Conservation (phyloP, 345 rosid genomes). For the Sonneratia alba region DNA sequence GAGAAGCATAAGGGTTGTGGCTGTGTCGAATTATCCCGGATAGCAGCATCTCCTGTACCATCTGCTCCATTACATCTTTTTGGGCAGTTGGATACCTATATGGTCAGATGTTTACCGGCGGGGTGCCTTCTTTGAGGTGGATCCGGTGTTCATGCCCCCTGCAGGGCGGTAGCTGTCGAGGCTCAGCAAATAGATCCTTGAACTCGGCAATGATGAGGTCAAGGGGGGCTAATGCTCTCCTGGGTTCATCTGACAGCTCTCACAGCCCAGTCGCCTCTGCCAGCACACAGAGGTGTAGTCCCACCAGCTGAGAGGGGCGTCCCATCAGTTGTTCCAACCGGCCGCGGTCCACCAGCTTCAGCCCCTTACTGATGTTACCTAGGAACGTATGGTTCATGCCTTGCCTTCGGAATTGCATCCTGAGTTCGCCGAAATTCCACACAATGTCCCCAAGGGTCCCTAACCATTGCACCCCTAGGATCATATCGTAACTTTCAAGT, state of each 20-base stretch:
- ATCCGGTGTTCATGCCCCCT: background rate
- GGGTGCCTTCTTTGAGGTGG: background rate
- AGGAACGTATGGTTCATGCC: background rate
- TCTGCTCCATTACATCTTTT: background rate
- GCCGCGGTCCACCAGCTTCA: background rate
- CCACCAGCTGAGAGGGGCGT: too few relatives aligned
- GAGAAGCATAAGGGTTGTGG: slow-evolving; percentile 5
- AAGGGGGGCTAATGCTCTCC: too few relatives aligned
- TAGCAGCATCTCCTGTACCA: slow-evolving; percentile 7
- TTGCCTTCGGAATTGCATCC: background rate
- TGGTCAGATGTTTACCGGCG: slow-evolving; percentile 1
- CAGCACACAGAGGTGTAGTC: too few relatives aligned
- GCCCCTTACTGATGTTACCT: background rate
- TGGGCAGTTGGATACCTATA: slow-evolving; percentile 3
- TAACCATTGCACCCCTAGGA: slow-evolving; percentile 9
- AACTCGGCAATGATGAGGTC: too few relatives aligned
- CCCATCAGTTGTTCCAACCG: too few relatives aligned
- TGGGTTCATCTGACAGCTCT: background rate
- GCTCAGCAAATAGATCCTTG: background rate
- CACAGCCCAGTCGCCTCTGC: background rate
- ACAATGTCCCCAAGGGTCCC: background rate
- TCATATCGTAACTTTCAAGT: background rate
- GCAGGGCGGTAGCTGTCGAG: background rate
- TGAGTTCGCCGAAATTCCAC: background rate
- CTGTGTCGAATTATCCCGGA: background rate